Evolutionary conservation across 306 rosid genomes (phyloP), one percentile per base, ranked within the genome.

Genomic region (Spatholobus suberectus): DNA sequence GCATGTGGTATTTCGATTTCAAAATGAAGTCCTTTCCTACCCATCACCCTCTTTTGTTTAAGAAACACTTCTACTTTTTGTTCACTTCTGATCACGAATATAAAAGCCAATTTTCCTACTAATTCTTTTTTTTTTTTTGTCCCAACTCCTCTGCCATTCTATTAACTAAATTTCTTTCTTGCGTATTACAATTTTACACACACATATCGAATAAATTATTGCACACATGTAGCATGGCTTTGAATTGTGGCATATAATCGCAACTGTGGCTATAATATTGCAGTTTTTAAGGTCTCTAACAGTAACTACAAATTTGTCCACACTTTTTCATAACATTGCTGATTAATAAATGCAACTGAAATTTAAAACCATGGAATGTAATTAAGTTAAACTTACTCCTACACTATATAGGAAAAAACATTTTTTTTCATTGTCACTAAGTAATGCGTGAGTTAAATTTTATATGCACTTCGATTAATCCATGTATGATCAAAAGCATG

Each of bases 1-100:
- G 78, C 80, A 77, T 81, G 85, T 38, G 85, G 51, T 46, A 11
- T 67, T 66, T 72, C 7, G 58, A 32, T 41, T 72, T 23, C n/a
- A 58, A 24, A 37, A 34, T 77, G 26, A 34, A 49, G 10, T n/a
- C 6, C 27, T 44, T 38, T 32, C 15, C 51, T 13, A 9, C 62
- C 20, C 54, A 40, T n/a, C 20, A n/a, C 21, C n/a, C n/a, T 37
- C 32, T 76, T 34, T 37, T 37, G 32, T 38, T 47, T 34, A 2
- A 21, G 23, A 62, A 51, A 47, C 32, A 13, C 63, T 34, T 49
- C 43, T 49, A 46, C 67, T 34, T 73, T 70, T 62, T 37, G 47
- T 72, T 72, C 79, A 61, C 51, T 70, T 44, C 20, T 81, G 3
- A 37, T 58, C 24, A 18, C 38, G 1, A 55, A 38, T 24, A 44